Evolutionary conservation across 495 filamentous ascomycete species (phyloP).

Genomic region (Rhizodiscina lignyota): DNA sequence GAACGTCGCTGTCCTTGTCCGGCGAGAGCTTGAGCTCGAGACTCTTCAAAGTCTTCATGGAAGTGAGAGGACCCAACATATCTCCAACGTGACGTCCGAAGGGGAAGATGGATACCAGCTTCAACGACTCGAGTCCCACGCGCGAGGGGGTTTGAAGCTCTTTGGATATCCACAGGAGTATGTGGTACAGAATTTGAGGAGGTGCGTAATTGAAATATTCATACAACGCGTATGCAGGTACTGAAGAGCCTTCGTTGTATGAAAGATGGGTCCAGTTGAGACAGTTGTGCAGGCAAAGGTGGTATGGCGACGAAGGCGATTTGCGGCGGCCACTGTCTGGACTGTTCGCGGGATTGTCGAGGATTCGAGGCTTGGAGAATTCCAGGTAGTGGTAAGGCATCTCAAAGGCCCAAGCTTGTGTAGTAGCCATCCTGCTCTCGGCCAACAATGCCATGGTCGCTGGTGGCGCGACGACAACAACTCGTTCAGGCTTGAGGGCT

Average conservation of each 20-base stretch:
- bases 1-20: background rate
- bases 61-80: background rate
- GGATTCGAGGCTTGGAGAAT: too few species aligned
- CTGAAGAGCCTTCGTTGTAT: constrained; percentile 13
- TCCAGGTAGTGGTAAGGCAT: background rate
- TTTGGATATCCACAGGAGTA: constrained; percentile 6
- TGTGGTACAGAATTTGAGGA: constrained; percentile 10
- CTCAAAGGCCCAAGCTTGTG: background rate
- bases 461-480: background rate
- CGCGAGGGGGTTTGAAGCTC: constrained; percentile 1
- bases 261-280: constrained; percentile 8
- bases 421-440: background rate
- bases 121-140: background rate
- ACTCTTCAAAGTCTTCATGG: background rate
- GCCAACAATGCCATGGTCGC: background rate
- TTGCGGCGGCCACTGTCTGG: background rate
- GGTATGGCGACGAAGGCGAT: background rate
- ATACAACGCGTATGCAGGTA: constrained; percentile 11
- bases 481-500: background rate
- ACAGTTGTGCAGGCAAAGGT: background rate
- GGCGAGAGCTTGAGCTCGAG: background rate
- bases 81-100: background rate
- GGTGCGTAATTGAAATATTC: constrained; percentile 13
- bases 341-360: background rate
- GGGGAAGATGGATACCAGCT: background rate